These are phyloP conservation scores for Spizellomyces sp. DNA, from an alignment of 192 early-diverging fungal species.

Conservation along the genomic window DNA sequence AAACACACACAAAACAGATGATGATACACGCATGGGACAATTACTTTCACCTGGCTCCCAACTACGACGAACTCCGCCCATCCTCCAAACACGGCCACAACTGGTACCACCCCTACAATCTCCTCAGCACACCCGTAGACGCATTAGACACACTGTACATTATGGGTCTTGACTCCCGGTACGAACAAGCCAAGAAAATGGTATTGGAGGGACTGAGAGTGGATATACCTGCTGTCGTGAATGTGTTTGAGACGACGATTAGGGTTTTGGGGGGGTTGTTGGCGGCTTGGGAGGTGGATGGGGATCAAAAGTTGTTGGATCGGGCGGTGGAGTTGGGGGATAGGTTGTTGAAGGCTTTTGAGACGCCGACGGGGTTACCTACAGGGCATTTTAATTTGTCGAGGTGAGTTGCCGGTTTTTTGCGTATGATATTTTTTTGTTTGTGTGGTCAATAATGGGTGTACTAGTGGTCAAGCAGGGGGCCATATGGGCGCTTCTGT, in stretches of 20 bases:
- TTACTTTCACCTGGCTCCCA: constrained; percentile 78
- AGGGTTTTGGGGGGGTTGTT: constrained; percentile 84
- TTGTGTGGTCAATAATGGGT: too few species aligned
- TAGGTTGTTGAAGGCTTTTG: constrained; percentile 70
- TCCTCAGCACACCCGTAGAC: constrained; percentile 75
- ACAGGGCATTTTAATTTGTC: constrained; percentile 70
- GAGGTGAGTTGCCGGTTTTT: not conserved
- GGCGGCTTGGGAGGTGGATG: constrained; percentile 78
- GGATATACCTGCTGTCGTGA: constrained; percentile 75
- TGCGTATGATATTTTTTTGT: not conserved
- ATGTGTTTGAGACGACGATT: constrained; percentile 88
- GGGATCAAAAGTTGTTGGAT: constrained; percentile 61
- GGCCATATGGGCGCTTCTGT: not conserved
- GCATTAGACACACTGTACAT: constrained; percentile 85
- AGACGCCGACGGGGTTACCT: constrained; percentile 69
- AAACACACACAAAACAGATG: not conserved
- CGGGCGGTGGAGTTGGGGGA: constrained; percentile 80
- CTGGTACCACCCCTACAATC: constrained; percentile 34
- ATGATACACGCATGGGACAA: constrained; percentile 34
- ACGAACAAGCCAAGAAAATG: constrained; percentile 69
- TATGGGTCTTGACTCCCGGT: constrained; percentile 81
- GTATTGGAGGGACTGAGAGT: constrained; percentile 64
- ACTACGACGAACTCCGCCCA: constrained; percentile 65
- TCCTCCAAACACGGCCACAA: constrained; percentile 27
- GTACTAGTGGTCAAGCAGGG: not conserved